Conservation (phyloP, 306 rosid species). For the Datisca glomerata region DNA sequence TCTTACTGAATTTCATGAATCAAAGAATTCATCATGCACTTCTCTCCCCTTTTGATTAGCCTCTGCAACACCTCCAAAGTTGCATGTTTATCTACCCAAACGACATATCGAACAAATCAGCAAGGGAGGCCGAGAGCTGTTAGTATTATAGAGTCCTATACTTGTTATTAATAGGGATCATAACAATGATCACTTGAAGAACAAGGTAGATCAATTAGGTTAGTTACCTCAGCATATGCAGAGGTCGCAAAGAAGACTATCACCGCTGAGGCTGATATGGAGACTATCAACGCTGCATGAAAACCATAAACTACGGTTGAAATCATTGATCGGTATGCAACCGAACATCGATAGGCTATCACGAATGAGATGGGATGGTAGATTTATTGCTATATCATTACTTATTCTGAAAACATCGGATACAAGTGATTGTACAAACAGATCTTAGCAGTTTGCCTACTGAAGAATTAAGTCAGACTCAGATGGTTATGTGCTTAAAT, state of each 20-base stretch:
- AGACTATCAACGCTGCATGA: conserved; percentile 13
- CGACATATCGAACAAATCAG: too few species aligned
- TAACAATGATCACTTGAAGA: too few species aligned
- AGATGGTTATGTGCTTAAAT: background rate
- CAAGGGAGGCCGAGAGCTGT: too few species aligned
- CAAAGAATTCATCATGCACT: too few species aligned
- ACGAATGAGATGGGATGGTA: background rate
- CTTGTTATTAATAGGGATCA: too few species aligned
- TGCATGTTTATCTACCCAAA: too few species aligned
- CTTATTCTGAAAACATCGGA: conserved; percentile 3
- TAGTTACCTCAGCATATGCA: conserved; percentile 15
- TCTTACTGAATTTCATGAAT: too few species aligned
- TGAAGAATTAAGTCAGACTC: conserved; percentile 8
- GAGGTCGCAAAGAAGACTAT: conserved; percentile 10
- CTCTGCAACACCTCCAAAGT: too few species aligned
- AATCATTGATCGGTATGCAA: background rate
- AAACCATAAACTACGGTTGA: conserved; percentile 9
- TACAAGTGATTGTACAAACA: too few species aligned
- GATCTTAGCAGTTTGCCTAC: background rate
- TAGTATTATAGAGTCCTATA: too few species aligned
- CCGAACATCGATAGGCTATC: background rate
- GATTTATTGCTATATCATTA: conserved; percentile 1
- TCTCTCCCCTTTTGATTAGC: too few species aligned
- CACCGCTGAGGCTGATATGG: conserved; percentile 11
- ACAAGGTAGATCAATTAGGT: too few species aligned